Base-by-base conservation (phyloP, 129 eudicot genomes). In the Sambucus nigra region DNA sequence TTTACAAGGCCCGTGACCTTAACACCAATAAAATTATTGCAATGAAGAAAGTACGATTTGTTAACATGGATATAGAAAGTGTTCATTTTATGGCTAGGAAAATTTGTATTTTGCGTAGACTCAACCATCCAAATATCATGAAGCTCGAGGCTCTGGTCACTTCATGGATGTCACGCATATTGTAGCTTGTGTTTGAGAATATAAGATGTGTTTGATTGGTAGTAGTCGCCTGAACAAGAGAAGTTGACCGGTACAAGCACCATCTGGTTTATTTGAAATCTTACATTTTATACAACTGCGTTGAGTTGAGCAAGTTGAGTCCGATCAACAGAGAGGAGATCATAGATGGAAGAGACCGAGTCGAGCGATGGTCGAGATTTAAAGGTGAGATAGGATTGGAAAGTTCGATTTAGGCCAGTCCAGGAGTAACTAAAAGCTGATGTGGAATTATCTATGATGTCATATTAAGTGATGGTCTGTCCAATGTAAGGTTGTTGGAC, bases 81-180 rank as follows among this genome's bases (percentile, higher is more conserved):
- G 97, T 89, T 29, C 93, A 93, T 15, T 89, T 89, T 64, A 89
- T 89, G 97, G 95, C 97, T 27, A 79, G 93, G 63, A 95, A 89
- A 72, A 89, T 89, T 27, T 69, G 61, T 53, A 73, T 89, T 35
- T 62, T 89, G 69, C 93, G 97, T 32, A 85, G 74, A 57, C 69
- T 89, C 42, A 93, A 89, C 78, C 97, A 89, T 73, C 86, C 93
- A 19, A 89, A 89, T 68, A 69, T 80, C 10, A 89, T 84, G 88
- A 89, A 85, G 66, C 89, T 89, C 59, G 93, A 89, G 50, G 93
- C 83, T 47, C 57, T 89, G 55, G 95, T 84, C 50, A 79, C 88
- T 44, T 89, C 97, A 12, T 84, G 76, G 72, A 73, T 69, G 52
- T 84, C 97, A 27, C 81, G 87, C 42, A 84, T 66, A 62, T 78